Percentiles rank a stretch among this genome's conserved stretches.
These are phyloP conservation scores for Mytilinidion resinicola DNA, from an alignment of 495 filamentous ascomycete genomes.

Conservation along the genomic window DNA sequence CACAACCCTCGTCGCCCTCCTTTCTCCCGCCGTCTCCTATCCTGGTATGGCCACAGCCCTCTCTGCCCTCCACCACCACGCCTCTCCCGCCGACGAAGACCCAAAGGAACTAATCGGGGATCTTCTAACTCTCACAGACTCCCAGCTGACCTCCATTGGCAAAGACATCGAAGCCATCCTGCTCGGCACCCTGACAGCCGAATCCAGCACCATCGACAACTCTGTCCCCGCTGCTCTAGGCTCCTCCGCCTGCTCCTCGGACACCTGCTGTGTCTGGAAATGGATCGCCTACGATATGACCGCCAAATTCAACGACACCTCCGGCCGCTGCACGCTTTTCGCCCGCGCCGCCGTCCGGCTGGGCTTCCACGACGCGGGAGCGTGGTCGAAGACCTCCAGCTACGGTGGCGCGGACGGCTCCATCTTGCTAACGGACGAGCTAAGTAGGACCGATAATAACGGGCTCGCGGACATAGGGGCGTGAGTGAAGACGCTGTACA, in stretches of 20 bases:
- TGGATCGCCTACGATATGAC: slow-evolving; percentile 29
- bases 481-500: slow-evolving; percentile 21
- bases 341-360: slow-evolving; percentile 28
- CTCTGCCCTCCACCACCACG: no score
- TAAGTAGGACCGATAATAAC: slow-evolving; percentile 24
- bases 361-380: slow-evolving; percentile 32
- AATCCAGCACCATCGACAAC: slow-evolving; percentile 13
- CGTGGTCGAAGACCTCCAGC: slow-evolving; percentile 22
- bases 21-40: no score
- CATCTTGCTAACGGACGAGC: slow-evolving; percentile 25
- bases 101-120: slow-evolving; percentile 21
- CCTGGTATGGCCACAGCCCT: no score
- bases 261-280: slow-evolving; percentile 28
- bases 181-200: slow-evolving; percentile 2
- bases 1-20: no score
- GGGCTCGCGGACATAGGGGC: slow-evolving; percentile 13
- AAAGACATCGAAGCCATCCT: slow-evolving; percentile 26
- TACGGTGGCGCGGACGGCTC: slow-evolving; percentile 30
- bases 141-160: slow-evolving; percentile 18
- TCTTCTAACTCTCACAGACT: slow-evolving; percentile 17
- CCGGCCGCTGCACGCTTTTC: slow-evolving; percentile 27
- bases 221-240: slow-evolving; percentile 12
- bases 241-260: slow-evolving; percentile 25
- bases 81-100: not conserved
- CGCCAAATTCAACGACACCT: slow-evolving; percentile 24